Percentiles rank a stretch among this genome's conserved stretches.
Evolutionary conservation across 1,284 basidiomycete species (phyloP).

Genomic region (Cutaneotrichosporon cavernicola): DNA sequence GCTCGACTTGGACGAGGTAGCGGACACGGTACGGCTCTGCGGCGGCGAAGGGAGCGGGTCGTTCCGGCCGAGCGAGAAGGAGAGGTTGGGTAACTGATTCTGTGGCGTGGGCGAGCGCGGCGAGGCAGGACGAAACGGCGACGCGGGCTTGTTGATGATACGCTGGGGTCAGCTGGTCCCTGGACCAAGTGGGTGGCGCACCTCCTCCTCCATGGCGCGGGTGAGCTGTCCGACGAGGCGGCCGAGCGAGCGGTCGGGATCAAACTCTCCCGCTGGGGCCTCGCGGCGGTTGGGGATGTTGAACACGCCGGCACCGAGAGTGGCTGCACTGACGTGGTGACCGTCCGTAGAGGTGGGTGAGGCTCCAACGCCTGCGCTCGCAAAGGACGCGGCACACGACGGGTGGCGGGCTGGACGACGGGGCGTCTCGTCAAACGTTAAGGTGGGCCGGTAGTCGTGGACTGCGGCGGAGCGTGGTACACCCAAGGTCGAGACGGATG

Average conservation of each 20-base stretch:
- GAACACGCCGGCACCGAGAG: conserved; percentile 76
- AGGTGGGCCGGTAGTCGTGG: conserved; percentile 12
- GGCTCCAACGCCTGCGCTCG: conserved; percentile 28
- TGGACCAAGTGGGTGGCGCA: conserved; percentile 22
- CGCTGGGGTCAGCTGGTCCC: conserved; percentile 21
- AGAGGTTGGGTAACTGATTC: conserved; percentile 54
- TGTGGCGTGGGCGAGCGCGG: conserved; percentile 22
- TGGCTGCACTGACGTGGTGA: conserved; percentile 81
- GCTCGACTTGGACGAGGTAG: conserved; percentile 15
- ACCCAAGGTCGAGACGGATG: conserved; percentile 27
- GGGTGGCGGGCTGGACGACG: conserved; percentile 10
- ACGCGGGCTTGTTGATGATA: conserved; percentile 21
- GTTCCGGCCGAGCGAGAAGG: conserved; percentile 42
- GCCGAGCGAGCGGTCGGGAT: conserved; percentile 76
- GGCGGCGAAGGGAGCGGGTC: conserved; percentile 45
- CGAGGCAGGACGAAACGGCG: conserved; percentile 13
- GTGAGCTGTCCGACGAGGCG: conserved; percentile 54
- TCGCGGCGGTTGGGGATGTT: conserved; percentile 45
- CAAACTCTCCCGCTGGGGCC: conserved; percentile 72
- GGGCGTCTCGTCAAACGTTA: conserved; percentile 17
- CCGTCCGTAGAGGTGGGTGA: conserved; percentile 70
- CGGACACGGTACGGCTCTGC: conserved; percentile 29
- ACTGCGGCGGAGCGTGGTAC: conserved; percentile 24
- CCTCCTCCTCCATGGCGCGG: conserved; percentile 42
- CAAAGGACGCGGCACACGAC: conserved; percentile 11